Evolutionary conservation across 2,329 filamentous ascomycete species (phyloP), one percentile per base, ranked within the genome.

Genomic region (Acrodontium crateriforme): DNA sequence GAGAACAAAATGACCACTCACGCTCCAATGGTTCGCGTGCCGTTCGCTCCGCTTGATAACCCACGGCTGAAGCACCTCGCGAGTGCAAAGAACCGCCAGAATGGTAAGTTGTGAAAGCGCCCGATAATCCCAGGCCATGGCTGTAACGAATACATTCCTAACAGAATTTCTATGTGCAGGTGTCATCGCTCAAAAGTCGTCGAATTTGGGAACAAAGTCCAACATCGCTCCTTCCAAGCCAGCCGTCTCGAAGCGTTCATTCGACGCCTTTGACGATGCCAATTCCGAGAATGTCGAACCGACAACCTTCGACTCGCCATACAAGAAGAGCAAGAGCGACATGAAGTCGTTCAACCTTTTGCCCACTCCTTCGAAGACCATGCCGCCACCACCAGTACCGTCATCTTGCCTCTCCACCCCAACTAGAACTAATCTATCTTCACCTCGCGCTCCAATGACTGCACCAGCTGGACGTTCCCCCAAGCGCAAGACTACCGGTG

Each of bases 401-500:
- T 37, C 41, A 15, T 39, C 44, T 18, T 42, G 44, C 18, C 29
- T 44, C n/a, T 31, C 32, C 22, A 60, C 56, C 10, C 58, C 56
- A 9, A 45, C 54, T 20, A 49, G 32, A 47, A 52, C 38, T 35
- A 52, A 47, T 31, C 52, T 50, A 25, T 53, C 56, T 9, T 57
- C 60, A 3, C 54, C 58, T 30, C 59, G 60, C 32, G 52, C 48
- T 32, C 55, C 53, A 24, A 30, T 44, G 34, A 53, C 71, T 25
- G 71, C 77, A n/a, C 77, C 78, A 21, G 80, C 79, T 41, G 80
- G 83, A 25, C 79, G 83, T 37, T 89, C 82, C 3, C 82, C 83
- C 2, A 78, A 76, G 45, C 55, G 64, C 43, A 84, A 82, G 58
- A 71, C 74, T 35, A 62, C 74, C 20, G n/a, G 5, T 16, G 71